Evolutionary conservation across 352 stramenopile genomes (phyloP), one percentile per base, ranked within the genome.

Genomic region (Phytopythium delawarense): DNA sequence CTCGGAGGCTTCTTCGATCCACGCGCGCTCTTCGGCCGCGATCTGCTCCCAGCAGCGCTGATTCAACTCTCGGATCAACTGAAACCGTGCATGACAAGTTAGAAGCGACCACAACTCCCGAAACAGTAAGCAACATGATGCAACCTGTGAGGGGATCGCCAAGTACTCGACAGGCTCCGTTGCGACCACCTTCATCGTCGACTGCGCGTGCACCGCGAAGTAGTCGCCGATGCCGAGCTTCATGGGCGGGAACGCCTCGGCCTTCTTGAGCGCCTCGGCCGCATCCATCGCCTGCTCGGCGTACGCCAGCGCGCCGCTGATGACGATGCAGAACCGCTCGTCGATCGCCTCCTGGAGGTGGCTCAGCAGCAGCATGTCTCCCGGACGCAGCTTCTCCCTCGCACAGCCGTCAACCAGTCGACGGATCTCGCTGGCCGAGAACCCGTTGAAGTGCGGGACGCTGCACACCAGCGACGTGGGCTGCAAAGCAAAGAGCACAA

Each of bases 161-260:
- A 91, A 64, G 54, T 78, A 91, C 60, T 91, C 78, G 21, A 86
- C 75, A 0, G 75, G 69, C 56, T 89, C 82, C 71, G 88, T 85
- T 9, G 82, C 80, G 37, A 91, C 71, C 28, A 89, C 80, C 53
- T 85, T 89, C 69, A 79, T 74, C 15, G 74, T 73, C 0, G 79
- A 81, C 20, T 62, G 60, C 0, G 54, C 50, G 21, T 84, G 71
- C 21, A 76, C 59, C 7, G 65, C 71, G 51, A 91, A 89, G 53
- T 82, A 92, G 56, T 91, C 81, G 4, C 84, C 84, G 53, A 92
- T 88, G 4, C 74, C 79, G 23, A 91, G 76, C 53, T 76, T 84
- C 45, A 83, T 69, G 16, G 87, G 76, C 9, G 80, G 76, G 20
- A 77, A 79, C 9, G 87, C 59, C 28, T 80, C 69, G 15, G 79